Evolutionary conservation across 1,284 basidiomycete genomes (phyloP).

Genomic region (Naganishia liquefaciens): DNA sequence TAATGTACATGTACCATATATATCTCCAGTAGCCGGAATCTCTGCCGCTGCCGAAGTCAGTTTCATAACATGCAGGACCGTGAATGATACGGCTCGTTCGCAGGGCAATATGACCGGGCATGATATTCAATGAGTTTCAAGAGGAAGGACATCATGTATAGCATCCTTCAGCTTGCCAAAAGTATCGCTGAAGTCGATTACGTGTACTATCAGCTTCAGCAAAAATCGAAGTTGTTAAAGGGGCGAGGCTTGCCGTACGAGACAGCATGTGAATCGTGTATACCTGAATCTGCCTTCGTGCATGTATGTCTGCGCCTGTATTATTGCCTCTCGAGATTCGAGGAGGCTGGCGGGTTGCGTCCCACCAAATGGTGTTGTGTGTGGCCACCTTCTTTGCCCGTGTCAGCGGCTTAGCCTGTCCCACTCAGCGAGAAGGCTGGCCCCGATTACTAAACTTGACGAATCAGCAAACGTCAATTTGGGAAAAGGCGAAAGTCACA

Average conservation of each 20-base stretch:
- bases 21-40: slow-evolving; percentile 1
- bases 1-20: neutral
- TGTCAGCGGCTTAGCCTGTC: neutral
- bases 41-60: too few relatives aligned
- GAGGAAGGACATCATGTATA: neutral
- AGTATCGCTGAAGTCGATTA: slow-evolving; percentile 25
- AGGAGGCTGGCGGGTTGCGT: too few relatives aligned
- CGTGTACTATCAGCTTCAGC: slow-evolving; percentile 30
- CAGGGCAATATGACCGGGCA: neutral
- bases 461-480: neutral
- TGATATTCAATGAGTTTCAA: too few relatives aligned
- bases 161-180: neutral
- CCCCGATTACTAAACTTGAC: slow-evolving; percentile 61
- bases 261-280: neutral
- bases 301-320: too few relatives aligned
- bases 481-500: slow-evolving; percentile 31
- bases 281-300: neutral
- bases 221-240: slow-evolving; percentile 21
- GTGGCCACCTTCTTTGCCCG: neutral
- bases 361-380: neutral
- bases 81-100: neutral
- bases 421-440: slow-evolving; percentile 76
- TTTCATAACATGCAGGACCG: too few relatives aligned
- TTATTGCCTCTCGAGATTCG: too few relatives aligned
- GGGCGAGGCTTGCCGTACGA: neutral